These are phyloP conservation scores for Candolleomyces eurysporus DNA, from an alignment of 768 basidiomycete genomes.

Conservation along the genomic window DNA sequence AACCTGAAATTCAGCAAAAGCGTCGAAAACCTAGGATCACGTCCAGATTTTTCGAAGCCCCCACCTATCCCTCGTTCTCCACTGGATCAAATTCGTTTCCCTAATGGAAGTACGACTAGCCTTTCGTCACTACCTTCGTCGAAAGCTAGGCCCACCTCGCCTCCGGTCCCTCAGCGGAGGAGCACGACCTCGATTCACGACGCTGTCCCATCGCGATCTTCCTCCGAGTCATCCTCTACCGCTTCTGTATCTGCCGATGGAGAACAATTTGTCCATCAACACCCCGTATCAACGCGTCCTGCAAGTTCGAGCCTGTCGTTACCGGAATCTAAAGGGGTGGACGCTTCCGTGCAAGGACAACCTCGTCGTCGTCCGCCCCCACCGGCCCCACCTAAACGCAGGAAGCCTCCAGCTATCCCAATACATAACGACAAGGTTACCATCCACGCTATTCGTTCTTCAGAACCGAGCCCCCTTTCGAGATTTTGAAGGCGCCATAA, in stretches of 20 bases:
- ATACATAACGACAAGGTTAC: not conserved
- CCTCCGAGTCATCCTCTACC: conserved; percentile 1
- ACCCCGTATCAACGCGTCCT: conserved; percentile 13
- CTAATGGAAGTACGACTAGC: conserved; percentile 40
- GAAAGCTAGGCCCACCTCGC: conserved; percentile 23
- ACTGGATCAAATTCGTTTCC: conserved; percentile 31
- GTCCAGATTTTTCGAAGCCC: conserved; percentile 21
- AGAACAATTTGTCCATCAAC: conserved; percentile 1
- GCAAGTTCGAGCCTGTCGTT: not conserved
- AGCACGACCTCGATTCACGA: conserved; percentile 9
- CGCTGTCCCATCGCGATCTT: not conserved
- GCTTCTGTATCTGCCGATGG: not conserved
- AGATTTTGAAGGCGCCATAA: no score
- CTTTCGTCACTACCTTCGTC: conserved; percentile 15
- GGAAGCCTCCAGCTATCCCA: conserved; percentile 9
- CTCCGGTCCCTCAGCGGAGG: conserved; percentile 13
- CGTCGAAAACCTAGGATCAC: conserved; percentile 52
- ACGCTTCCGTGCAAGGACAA: conserved; percentile 8
- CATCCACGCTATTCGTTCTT: conserved; percentile 8
- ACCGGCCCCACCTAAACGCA: conserved; percentile 8
- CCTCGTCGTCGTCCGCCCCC: not conserved
- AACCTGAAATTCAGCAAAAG: conserved; percentile 63
- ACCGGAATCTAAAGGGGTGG: not conserved
- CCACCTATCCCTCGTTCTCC: conserved; percentile 28
- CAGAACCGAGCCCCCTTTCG: no score